phyloP scores from a whole-genome alignment of 2,329 filamentous ascomycete species.

The Paracamarosporium sp. region DNA sequence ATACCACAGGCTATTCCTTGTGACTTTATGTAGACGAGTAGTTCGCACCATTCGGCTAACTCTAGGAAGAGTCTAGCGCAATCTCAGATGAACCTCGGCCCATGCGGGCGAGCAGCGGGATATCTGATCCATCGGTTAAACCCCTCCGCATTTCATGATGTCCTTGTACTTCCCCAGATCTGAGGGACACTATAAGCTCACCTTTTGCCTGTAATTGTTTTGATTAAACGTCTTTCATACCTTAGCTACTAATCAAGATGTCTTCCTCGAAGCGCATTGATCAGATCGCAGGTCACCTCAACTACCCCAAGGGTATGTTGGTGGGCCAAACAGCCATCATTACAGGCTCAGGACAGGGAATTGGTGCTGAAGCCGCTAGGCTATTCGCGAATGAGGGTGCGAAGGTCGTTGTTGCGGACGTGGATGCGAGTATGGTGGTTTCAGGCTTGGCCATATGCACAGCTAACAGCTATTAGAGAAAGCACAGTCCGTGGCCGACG shows the following conservation, averaged over 20 bases:
- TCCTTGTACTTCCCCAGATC: not conserved
- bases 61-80: not conserved
- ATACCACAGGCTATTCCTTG: not conserved
- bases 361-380: slow-evolving; percentile 82
- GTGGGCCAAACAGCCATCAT: slow-evolving; percentile 84
- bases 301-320: slow-evolving; percentile 81
- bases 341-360: slow-evolving; percentile 85
- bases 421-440: slow-evolving; percentile 67
- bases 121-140: slow-evolving; percentile 7
- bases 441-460: not conserved
- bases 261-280: slow-evolving; percentile 58
- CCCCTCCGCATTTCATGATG: slow-evolving; percentile 4
- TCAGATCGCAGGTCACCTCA: slow-evolving; percentile 80
- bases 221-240: not conserved
- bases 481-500: slow-evolving; percentile 69
- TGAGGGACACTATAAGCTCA: not conserved
- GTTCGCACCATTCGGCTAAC: not conserved
- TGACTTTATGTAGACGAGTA: not conserved
- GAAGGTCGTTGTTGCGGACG: slow-evolving; percentile 82
- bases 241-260: slow-evolving; percentile 2
- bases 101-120: not conserved
- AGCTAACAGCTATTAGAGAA: slow-evolving; percentile 62
- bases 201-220: not conserved
- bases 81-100: slow-evolving; percentile 1
- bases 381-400: slow-evolving; percentile 89